Percentiles rank a stretch among this genome's conserved stretches.
phyloP scores from a whole-genome alignment of 257 asterid species.

The Marsdenia floribunda region DNA sequence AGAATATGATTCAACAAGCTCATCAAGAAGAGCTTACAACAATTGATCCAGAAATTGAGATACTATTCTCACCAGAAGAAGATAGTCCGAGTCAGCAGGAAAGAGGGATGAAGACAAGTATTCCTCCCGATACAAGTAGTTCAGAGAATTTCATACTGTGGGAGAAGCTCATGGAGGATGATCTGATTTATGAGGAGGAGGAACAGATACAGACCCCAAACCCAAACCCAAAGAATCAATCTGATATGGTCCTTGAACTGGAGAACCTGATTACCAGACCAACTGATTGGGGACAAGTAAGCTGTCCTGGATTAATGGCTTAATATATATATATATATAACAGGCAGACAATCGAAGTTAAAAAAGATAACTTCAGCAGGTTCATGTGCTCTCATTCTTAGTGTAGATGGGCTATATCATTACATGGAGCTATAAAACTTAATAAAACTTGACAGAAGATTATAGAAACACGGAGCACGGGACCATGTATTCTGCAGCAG shows the following conservation, averaged over 20 bases:
- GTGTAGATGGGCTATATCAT: no score
- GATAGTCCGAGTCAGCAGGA: conserved; percentile 30
- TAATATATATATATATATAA: neutral
- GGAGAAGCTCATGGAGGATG: conserved; percentile 92
- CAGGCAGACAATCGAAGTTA: no score
- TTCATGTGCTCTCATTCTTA: neutral
- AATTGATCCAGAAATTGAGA: conserved; percentile 33
- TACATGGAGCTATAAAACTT: neutral
- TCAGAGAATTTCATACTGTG: conserved; percentile 72
- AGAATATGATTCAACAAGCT: conserved; percentile 1
- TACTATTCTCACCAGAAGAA: conserved; percentile 44
- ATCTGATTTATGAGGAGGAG: conserved; percentile 66
- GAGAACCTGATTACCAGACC: conserved; percentile 37
- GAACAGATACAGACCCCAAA: conserved; percentile 2
- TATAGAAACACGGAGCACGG: no score
- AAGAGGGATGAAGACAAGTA: conserved; percentile 20
- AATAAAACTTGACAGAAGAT: neutral
- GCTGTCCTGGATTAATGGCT: conserved; percentile 7
- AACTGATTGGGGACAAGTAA: conserved; percentile 18
- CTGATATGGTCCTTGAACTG: conserved; percentile 37
- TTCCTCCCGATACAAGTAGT: conserved; percentile 14
- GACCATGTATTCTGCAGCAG: neutral
- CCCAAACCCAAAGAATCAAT: conserved; percentile 19
- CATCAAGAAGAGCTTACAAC: conserved; percentile 40
- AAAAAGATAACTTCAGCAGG: neutral